Conservation (phyloP, 179 eudicot species). For the Carnegiea gigantea region DNA sequence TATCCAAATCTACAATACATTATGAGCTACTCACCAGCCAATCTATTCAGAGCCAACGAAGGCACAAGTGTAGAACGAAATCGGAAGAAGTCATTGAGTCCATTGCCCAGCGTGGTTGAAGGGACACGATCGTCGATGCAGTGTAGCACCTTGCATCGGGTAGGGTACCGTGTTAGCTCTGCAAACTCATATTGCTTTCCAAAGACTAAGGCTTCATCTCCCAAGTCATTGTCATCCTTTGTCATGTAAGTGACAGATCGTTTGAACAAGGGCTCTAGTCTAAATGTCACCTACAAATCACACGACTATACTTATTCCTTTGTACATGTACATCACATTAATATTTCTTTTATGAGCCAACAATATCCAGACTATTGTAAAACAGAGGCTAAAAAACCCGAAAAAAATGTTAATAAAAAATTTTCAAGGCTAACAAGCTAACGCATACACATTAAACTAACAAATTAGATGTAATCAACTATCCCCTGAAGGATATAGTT, state of each 20-base stretch:
- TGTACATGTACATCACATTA: no score
- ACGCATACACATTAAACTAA: no score
- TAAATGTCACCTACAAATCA: conserved; percentile 58
- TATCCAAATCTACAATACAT: no score
- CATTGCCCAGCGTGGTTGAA: conserved; percentile 41
- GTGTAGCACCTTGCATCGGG: conserved; percentile 43
- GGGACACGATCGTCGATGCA: conserved; percentile 59
- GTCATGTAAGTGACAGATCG: conserved; percentile 43
- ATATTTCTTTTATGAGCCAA: no score
- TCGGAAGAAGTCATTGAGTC: conserved; percentile 41
- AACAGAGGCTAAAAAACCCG: no score
- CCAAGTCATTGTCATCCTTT: conserved; percentile 45
- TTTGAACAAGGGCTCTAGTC: conserved; percentile 59
- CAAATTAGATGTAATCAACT: no score
- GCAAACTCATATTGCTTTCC: conserved; percentile 65
- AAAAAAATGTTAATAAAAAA: no score
- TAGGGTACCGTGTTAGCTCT: conserved; percentile 66
- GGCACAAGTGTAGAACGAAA: conserved; percentile 44
- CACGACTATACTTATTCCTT: no score
- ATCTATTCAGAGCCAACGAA: conserved; percentile 32
- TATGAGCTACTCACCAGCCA: conserved; percentile 32
- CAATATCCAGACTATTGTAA: no score
- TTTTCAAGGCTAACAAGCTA: no score
- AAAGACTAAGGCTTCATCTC: conserved; percentile 40
- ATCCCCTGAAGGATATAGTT: no score